Evolutionary conservation across 352 stramenopile genomes (phyloP).

Genomic region (Globisporangium megalacanthum): DNA sequence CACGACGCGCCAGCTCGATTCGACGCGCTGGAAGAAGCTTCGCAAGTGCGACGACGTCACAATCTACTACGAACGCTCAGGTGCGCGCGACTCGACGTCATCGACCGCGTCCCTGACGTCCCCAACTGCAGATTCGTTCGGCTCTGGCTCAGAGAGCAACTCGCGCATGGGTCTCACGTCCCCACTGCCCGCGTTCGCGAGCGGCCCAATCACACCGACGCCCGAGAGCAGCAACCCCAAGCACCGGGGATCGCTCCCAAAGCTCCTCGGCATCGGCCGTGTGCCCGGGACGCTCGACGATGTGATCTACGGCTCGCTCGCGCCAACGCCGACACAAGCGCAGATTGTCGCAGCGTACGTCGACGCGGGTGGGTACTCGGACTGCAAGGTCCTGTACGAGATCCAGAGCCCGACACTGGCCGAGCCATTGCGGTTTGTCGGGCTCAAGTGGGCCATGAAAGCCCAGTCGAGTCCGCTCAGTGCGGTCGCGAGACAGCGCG

Average conservation of each 20-base stretch:
- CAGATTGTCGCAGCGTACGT: slow-evolving; percentile 33
- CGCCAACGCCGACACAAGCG: slow-evolving; percentile 26
- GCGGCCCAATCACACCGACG: not conserved
- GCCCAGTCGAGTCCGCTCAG: not conserved
- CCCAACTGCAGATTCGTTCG: not conserved
- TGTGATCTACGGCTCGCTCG: slow-evolving; percentile 38
- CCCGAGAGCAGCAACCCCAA: not conserved
- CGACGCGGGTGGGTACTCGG: slow-evolving; percentile 21
- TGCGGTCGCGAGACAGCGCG: slow-evolving; percentile 10
- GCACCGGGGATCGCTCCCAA: slow-evolving; percentile 4
- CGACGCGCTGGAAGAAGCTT: slow-evolving; percentile 31
- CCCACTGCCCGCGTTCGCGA: not conserved
- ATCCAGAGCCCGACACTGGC: slow-evolving; percentile 10
- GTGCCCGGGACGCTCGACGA: slow-evolving; percentile 48
- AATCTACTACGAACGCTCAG: slow-evolving; percentile 25
- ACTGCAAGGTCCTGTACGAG: slow-evolving; percentile 17
- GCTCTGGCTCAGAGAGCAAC: not conserved
- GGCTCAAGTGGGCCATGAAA: slow-evolving; percentile 22
- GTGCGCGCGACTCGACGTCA: not conserved
- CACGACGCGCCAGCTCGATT: slow-evolving; percentile 25
- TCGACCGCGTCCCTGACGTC: not conserved
- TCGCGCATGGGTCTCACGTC: slow-evolving; percentile 1
- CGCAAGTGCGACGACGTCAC: slow-evolving; percentile 28
- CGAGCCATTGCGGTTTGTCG: slow-evolving; percentile 22
- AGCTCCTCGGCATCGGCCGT: slow-evolving; percentile 34